Evolutionary conservation across 768 basidiomycete species (phyloP), one percentile per base, ranked within the genome.

Genomic region (Amanita fuliginea): DNA sequence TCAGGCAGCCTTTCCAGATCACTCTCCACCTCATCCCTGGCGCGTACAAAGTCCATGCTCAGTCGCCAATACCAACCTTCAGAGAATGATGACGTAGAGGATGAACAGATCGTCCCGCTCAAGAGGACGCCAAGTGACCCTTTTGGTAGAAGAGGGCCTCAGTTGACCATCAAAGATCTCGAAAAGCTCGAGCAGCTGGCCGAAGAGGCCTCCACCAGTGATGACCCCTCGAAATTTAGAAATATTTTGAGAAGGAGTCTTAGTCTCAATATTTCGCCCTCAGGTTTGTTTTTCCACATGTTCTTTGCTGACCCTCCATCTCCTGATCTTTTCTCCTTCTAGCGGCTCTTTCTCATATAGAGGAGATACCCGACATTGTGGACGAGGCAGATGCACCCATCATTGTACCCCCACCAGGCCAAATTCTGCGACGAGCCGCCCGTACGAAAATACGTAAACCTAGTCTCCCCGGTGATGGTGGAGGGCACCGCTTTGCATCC

Each of bases 371-470:
- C 6, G 80, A 81, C 53, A 71, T 80, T 60, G 77, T 71, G 7
- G 91, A 92, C 53, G 90, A 91, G 56, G 81, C 81, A 4, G 91
- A 96, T 64, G 76, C 78, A n/a, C 94, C 94, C 19, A 87, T 96
- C 59, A 88, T 96, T 53, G 79, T 87, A 16, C 86, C 90, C 40
- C 85, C 82, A 21, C 91, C 90, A 1, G 88, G 88, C 6, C 86
- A 83, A 63, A 91, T 93, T 56, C 74, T 99, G 10, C 86, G 92
- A 18, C 85, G 96, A 33, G 80, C 92, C 8, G 92, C 92, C 3
- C 81, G 95, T 11, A 99, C 96, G 1, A 93, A 92, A 70, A 96
- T 98, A 57, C 84, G 95, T 32, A 99, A 98, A 68, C 72, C 82
- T 11, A 77, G 79, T 4, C 63, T 84, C 5, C 73, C 77, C 11